phyloP scores from a whole-genome alignment of 163 green algal genomes.

The Chloroidium sp. region DNA sequence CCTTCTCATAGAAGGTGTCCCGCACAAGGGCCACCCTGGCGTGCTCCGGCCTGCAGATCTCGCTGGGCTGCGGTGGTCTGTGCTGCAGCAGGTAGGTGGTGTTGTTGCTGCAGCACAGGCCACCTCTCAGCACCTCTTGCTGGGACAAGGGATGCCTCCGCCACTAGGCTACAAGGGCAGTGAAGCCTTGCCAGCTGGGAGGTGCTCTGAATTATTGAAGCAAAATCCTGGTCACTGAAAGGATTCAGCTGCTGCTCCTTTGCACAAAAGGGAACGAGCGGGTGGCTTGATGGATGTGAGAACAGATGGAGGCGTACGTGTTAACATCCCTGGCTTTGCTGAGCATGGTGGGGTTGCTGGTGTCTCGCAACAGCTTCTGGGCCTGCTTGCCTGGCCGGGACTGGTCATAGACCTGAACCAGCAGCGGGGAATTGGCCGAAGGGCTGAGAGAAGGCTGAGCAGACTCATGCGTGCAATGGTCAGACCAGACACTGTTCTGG shows the following conservation, averaged over 20 bases:
- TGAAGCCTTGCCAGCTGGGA: no score
- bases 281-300: neutral
- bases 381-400: neutral
- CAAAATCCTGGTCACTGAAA: no score
- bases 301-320: constrained; percentile 3
- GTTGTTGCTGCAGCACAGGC: neutral
- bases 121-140: neutral
- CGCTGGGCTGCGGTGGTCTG: neutral
- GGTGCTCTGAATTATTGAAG: no score
- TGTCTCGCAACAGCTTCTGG: constrained; percentile 45
- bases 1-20: constrained; percentile 59
- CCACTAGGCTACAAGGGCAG: no score
- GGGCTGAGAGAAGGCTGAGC: neutral
- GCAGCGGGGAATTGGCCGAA: constrained; percentile 16
- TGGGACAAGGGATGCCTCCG: neutral
- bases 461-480: neutral
- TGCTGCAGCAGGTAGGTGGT: neutral
- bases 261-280: no score
- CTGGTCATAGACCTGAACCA: constrained; percentile 18
- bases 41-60: constrained; percentile 62
- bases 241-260: no score
- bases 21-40: constrained; percentile 59
- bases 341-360: constrained; percentile 65
- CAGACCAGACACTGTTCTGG: neutral
- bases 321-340: constrained; percentile 7